Percentiles rank a stretch among this genome's conserved stretches.
These are phyloP conservation scores for Sporothrix inflata DNA, from an alignment of 2,329 filamentous ascomycete species.

Conservation along the genomic window DNA sequence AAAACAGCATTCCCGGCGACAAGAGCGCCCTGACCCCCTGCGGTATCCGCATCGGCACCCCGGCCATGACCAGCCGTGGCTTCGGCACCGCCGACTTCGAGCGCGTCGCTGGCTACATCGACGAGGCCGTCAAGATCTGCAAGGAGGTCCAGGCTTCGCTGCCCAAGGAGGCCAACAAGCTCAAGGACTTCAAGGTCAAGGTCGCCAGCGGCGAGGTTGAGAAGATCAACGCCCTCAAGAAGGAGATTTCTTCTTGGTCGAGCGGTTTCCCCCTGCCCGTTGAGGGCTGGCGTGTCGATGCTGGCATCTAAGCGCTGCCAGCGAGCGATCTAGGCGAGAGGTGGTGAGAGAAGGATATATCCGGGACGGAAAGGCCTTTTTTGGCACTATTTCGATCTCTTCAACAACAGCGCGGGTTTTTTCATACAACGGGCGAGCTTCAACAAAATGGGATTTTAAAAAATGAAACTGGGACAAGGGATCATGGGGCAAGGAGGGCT, in stretches of 20 bases:
- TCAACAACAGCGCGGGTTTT: slow-evolving; percentile 15
- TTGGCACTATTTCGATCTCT: not conserved
- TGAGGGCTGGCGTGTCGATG: slow-evolving; percentile 63
- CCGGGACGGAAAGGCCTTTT: not conserved
- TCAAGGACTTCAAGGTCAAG: slow-evolving; percentile 98
- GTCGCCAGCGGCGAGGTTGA: slow-evolving; percentile 75
- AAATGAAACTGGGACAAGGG: slow-evolving; percentile 13
- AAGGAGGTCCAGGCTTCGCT: slow-evolving; percentile 82
- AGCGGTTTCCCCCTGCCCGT: slow-evolving; percentile 90
- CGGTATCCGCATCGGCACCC: slow-evolving; percentile 93
- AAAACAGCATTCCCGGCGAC: slow-evolving; percentile 97
- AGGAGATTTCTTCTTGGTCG: slow-evolving; percentile 89
- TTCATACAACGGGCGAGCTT: slow-evolving; percentile 4
- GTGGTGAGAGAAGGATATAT: not conserved
- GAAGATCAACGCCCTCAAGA: slow-evolving; percentile 82
- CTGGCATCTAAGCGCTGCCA: slow-evolving; percentile 26
- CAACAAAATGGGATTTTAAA: slow-evolving; percentile 10
- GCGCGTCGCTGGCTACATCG: slow-evolving; percentile 86
- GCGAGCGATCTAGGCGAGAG: not conserved
- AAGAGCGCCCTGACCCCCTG: slow-evolving; percentile 94
- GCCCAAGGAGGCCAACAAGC: slow-evolving; percentile 97
- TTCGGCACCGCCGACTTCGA: slow-evolving; percentile 93
- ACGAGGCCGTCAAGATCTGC: slow-evolving; percentile 84
- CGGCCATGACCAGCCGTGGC: slow-evolving; percentile 95
- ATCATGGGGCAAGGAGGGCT: not conserved